Conservation (phyloP, 768 basidiomycete species). For the Pulveroboletus ravenelii region DNA sequence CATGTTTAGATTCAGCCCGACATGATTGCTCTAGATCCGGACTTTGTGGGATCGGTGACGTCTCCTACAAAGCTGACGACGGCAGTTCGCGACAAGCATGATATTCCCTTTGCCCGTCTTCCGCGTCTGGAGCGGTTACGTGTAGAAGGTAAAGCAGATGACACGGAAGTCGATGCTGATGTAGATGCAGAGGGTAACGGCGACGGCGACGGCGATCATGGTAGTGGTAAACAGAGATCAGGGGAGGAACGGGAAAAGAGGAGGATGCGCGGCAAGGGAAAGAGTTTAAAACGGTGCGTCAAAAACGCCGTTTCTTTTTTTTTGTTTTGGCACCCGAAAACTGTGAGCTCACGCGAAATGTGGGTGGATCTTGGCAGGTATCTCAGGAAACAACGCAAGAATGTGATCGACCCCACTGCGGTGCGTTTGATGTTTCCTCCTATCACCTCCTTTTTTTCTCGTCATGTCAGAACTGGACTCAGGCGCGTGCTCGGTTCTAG, state of each 20-base stretch:
- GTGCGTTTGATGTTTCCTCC: conserved; percentile 35
- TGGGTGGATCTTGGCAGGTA: conserved; percentile 36
- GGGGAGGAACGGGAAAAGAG: conserved; percentile 50
- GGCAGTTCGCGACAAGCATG: conserved; percentile 38
- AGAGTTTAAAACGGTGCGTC: conserved; percentile 71
- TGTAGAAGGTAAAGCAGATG: conserved; percentile 70
- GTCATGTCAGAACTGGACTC: neutral
- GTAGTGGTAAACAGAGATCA: conserved; percentile 23
- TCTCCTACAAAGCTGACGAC: conserved; percentile 58
- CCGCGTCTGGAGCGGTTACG: conserved; percentile 62
- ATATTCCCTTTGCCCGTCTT: conserved; percentile 64
- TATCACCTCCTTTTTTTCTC: neutral
- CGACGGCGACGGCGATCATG: conserved; percentile 27
- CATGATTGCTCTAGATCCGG: conserved; percentile 80
- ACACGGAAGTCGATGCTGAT: conserved; percentile 44
- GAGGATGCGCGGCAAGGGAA: conserved; percentile 84
- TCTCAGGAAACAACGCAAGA: conserved; percentile 89
- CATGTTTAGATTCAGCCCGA: conserved; percentile 76
- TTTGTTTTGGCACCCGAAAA: too few relatives aligned
- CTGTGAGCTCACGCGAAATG: neutral
- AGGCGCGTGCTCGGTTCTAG: conserved; percentile 13
- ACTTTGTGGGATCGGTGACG: conserved; percentile 67
- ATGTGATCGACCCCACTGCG: conserved; percentile 81
- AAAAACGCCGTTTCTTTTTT: neutral
- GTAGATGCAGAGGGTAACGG: conserved; percentile 34